Base-by-base conservation (phyloP, 306 rosid genomes). In the Rosa persica region DNA sequence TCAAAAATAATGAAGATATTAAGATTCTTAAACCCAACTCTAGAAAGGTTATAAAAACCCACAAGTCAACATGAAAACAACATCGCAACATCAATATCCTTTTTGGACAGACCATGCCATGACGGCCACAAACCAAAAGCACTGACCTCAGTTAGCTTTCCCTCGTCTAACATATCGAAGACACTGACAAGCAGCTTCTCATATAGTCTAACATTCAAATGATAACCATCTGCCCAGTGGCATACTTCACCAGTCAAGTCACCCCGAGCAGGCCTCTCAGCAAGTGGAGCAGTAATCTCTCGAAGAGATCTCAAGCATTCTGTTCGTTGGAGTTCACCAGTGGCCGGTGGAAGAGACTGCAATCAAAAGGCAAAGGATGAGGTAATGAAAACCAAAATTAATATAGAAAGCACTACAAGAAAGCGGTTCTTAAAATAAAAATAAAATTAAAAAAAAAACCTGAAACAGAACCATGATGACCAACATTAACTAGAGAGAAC, bases 221-320 rank as follows among this genome's bases (percentile, higher is more conserved):
- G 93, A 89, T 93, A 95, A 76, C 99, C 99, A 85, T 93, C 99
- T 44, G 98, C 91, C 99, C 99, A 95, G 76, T 95, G 99, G 81
- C 99, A 95, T 76, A 95, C 94, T 93, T 95, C 98, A 72, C 99
- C 99, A 34, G 99, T 95, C 79, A 95, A 87, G 87, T 95, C 99
- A 67, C 98, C 99, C 76, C 99, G 90, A 80, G 98, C 96, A 61
- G 99, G 97, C 87, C 99, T 89, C 89, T 95, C 99, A 12, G 97
- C 97, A 66, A 91, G 93, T 81, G 93, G 92, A 85, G 87, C 81
- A 71, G 89, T 88, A 84, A 93, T 84, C 82, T 93, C 99, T 86
- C 93, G 87, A 55, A 95, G 87, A 76, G 97, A 89, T 84, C 93
- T 91, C 89, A 95, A 86, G 89, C 98, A 88, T 64, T 95, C 98